phyloP scores from a whole-genome alignment of 345 rosid genomes.

The Kernera saxatilis region DNA sequence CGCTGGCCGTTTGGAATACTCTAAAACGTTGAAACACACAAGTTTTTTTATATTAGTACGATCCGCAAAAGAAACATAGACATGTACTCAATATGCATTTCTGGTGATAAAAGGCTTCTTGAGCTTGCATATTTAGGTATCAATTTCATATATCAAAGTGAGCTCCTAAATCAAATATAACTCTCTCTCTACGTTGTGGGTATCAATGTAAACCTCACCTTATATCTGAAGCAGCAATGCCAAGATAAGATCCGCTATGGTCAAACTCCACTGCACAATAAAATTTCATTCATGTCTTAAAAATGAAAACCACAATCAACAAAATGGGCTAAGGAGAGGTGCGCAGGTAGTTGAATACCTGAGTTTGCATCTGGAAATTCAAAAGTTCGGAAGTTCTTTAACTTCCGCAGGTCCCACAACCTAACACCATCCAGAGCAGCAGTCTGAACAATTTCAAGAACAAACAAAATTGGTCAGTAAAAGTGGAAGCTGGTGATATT shows the following conservation, averaged over 20 bases:
- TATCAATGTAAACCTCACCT: constrained; percentile 39
- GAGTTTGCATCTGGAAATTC: constrained; percentile 69
- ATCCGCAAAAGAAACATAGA: background rate
- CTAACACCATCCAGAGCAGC: constrained; percentile 94
- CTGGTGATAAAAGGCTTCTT: background rate
- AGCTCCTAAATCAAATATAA: background rate
- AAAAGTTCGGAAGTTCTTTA: constrained; percentile 86
- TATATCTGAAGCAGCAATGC: constrained; percentile 81
- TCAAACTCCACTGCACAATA: constrained; percentile 86
- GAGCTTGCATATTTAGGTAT: too few species aligned
- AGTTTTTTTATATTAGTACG: background rate
- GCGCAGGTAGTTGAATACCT: constrained; percentile 39
- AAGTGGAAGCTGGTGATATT: background rate
- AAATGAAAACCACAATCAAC: background rate
- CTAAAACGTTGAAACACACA: constrained; percentile 34
- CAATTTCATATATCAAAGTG: background rate
- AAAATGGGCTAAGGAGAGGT: background rate
- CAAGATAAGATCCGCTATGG: constrained; percentile 87
- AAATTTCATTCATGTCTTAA: background rate
- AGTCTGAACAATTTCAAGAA: constrained; percentile 43
- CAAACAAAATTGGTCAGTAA: background rate
- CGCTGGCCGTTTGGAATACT: constrained; percentile 84
- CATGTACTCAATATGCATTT: background rate
- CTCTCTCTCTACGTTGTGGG: background rate
- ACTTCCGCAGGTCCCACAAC: constrained; percentile 95